Base-by-base conservation (phyloP, 805 yeast species). In the Saccharomycopsis sp. region DNA sequence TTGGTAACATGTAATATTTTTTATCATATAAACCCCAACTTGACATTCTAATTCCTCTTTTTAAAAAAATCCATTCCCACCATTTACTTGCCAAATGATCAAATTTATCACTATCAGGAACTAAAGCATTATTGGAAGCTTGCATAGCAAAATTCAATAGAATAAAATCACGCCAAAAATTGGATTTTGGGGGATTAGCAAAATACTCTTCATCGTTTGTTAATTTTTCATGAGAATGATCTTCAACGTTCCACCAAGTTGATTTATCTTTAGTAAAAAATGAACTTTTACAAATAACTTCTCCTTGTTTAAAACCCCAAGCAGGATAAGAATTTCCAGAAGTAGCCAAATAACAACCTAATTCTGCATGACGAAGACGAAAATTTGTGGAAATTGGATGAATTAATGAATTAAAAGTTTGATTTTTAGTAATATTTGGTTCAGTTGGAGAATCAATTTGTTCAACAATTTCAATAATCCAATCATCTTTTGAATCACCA, bases 241-340 rank as follows among this genome's bases (percentile, higher is more conserved):
- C 71, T 58, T 83, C 94, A 41, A 83, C 57, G 59, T 83, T 83
- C 94, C 94, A 83, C 80, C 83, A 76, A 6, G 87, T 75, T 40
- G 70, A 65, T 53, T 75, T 74, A 57, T 81, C 86, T 40, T 64
- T 64, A 9, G 58, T 48, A 21, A 72, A 59, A 53, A 76, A 63
- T 0, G 72, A 58, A 5, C 64, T 54, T 48, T 73, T 73, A 59
- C 94, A 83, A 5, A 77, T 72, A 31, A 83, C 84, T 59, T 83
- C 94, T 37, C 82, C 79, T 59, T 83, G 94, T 54, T 76, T 76
- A 62, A 74, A 83, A 36, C 94, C 94, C 94, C 94, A 83, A 10
- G 74, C 70, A 13, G 94, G 94, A 49, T 75, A 70, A 3, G 75
- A 56, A 40, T 62, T 59, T 33, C 86, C 87, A 1, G 86, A 70